Base-by-base conservation (phyloP, 75 land plant genomes). In the Pinus taeda region DNA sequence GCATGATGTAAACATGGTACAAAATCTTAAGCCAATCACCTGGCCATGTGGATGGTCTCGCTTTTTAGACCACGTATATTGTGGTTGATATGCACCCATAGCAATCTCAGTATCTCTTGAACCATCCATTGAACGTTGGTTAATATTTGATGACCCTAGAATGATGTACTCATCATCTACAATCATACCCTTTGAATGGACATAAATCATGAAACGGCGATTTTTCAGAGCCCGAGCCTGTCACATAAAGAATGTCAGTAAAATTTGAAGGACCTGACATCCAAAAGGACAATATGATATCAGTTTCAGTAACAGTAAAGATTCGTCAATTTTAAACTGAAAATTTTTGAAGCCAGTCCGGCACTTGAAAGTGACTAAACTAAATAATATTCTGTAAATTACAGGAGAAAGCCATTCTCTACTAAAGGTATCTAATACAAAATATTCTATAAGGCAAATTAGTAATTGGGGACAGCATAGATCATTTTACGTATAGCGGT, bases 41-140 rank as follows among this genome's bases (percentile, higher is more conserved):
- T 94, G 89, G 4, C 97, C 97, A 78, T 57, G 81, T 57, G 97
- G 95, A 75, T 74, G 79, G 57, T 70, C 62, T 8, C 24, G 75
- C 67, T 83, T 87, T 21, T 77, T 85, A 78, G 93, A 88, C 88
- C 93, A 88, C 15, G 95, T 88, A 76, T 88, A 76, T 36, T 80
- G 76, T 22, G 97, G 92, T 76, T 94, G 97, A 81, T 92, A 94
- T n/a, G 93, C 91, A 18, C 95, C 95, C 93, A 90, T 92, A 36
- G 95, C 95, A 75, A 90, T 92, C 75, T 92, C 95, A 12, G 92
- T 83, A 80, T 92, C 95, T 74, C 90, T 87, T 4, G 90, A 87
- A 33, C 93, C 96, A 64, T 91, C 96, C 84, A 93, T 70, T 15
- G 96, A 93, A 11, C 96, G 77, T 57, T 93, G 93, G 61, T 93